phyloP scores from a whole-genome alignment of 106 monocot species.

The Triglochin maritima region DNA sequence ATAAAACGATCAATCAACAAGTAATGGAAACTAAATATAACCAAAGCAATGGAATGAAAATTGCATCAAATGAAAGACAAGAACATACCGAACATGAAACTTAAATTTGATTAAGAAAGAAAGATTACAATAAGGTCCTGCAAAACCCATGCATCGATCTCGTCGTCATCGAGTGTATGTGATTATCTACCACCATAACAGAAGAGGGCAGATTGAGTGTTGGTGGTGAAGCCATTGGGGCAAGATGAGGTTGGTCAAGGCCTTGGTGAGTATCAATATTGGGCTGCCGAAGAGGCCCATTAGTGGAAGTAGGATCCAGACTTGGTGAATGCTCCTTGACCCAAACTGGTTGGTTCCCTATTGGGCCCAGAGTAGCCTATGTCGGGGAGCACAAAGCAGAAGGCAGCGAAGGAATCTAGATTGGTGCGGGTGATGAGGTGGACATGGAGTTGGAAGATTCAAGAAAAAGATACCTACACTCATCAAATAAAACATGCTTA shows the following conservation, averaged over 20 bases:
- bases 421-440: not conserved
- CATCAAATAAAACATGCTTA: not conserved
- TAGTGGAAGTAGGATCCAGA: too few relatives aligned
- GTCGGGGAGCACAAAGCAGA: not conserved
- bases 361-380: too few relatives aligned
- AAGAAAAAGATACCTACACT: not conserved
- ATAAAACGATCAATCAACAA: too few relatives aligned
- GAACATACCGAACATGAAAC: too few relatives aligned
- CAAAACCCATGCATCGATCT: not conserved
- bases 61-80: too few relatives aligned
- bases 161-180: not conserved
- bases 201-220: not conserved
- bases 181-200: not conserved
- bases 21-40: too few relatives aligned
- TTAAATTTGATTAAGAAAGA: too few relatives aligned
- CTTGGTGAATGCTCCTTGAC: too few relatives aligned
- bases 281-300: not conserved
- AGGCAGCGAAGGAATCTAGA: not conserved
- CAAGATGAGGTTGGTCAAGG: not conserved
- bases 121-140: not conserved
- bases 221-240: not conserved
- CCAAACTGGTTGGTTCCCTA: too few relatives aligned
- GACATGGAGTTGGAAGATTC: not conserved
- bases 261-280: not conserved
- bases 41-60: too few relatives aligned